These are phyloP conservation scores for Diaporthe caulivora DNA, from an alignment of 2,329 filamentous ascomycete species.

Conservation along the genomic window DNA sequence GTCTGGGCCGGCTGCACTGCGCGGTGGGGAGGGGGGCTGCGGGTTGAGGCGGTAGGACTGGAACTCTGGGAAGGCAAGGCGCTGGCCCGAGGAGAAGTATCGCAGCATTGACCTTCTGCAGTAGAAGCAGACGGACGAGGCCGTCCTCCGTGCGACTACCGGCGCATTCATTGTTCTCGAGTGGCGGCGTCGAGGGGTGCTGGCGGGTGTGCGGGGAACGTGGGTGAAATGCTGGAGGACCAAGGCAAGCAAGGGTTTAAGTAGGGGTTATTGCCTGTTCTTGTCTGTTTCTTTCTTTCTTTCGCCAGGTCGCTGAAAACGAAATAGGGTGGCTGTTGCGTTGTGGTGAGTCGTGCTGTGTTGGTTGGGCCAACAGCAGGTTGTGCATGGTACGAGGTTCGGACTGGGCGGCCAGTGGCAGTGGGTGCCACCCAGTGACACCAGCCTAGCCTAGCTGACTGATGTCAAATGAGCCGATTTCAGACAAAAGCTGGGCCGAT, in stretches of 20 bases:
- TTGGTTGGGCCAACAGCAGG: conserved; percentile 14
- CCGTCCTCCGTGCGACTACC: conserved; percentile 49
- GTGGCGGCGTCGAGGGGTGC: background rate
- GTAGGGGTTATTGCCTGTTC: background rate
- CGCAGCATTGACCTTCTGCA: conserved; percentile 57
- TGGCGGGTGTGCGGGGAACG: background rate
- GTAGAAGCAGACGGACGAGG: conserved; percentile 54
- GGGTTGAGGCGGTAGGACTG: conserved; percentile 65
- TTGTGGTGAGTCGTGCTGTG: background rate
- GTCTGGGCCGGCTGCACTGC: conserved; percentile 59
- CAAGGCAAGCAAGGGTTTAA: conserved; percentile 8
- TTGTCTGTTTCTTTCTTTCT: background rate
- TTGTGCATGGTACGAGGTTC: background rate
- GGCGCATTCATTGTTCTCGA: conserved; percentile 56
- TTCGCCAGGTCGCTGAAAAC: background rate
- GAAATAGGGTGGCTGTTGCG: no score
- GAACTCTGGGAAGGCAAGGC: conserved; percentile 52
- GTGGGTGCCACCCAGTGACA: no score
- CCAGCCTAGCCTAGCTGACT: background rate
- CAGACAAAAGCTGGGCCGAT: conserved; percentile 26
- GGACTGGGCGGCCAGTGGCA: background rate
- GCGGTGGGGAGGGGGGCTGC: conserved; percentile 54
- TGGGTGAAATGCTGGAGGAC: background rate
- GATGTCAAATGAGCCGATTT: conserved; percentile 33
- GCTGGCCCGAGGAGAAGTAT: conserved; percentile 55